A percentile compares a stretch with the other conserved stretches of the same genome.
These are phyloP conservation scores for Didymella keratinophila DNA, from an alignment of 2,329 filamentous ascomycete genomes.

Conservation along the genomic window DNA sequence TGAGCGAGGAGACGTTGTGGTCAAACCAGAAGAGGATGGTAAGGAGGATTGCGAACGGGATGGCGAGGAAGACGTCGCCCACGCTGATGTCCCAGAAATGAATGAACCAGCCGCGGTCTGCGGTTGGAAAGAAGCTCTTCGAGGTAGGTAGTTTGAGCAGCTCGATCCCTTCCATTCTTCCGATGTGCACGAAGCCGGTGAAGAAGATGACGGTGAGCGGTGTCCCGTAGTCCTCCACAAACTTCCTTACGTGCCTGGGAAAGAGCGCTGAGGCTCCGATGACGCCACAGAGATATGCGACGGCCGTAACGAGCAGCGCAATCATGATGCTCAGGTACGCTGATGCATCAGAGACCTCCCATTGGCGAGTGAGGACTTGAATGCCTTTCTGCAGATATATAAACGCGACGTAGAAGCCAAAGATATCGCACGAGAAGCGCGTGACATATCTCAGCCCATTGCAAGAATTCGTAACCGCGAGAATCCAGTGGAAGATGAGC, in stretches of 20 bases:
- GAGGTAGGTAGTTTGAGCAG: slow-evolving; percentile 78
- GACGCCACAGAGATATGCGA: slow-evolving; percentile 76
- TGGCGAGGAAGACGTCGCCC: slow-evolving; percentile 78
- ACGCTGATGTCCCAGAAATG: slow-evolving; percentile 80
- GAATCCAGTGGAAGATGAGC: slow-evolving; percentile 81
- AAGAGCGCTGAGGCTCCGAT: slow-evolving; percentile 77
- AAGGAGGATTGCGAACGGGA: slow-evolving; percentile 85
- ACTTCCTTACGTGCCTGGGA: slow-evolving; percentile 76
- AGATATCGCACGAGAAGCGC: slow-evolving; percentile 90
- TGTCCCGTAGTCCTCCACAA: slow-evolving; percentile 89
- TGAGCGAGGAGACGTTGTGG: slow-evolving; percentile 72
- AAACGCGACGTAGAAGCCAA: slow-evolving; percentile 91
- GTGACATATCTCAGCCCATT: slow-evolving; percentile 90
- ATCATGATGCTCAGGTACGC: slow-evolving; percentile 80
- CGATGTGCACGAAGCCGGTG: slow-evolving; percentile 86
- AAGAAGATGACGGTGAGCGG: slow-evolving; percentile 76
- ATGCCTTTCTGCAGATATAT: slow-evolving; percentile 93
- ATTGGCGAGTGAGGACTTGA: slow-evolving; percentile 81
- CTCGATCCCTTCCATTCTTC: slow-evolving; percentile 76
- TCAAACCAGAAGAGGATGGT: slow-evolving; percentile 91
- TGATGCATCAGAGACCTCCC: slow-evolving; percentile 66
- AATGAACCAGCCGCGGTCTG: slow-evolving; percentile 76
- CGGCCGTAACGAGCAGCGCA: slow-evolving; percentile 77
- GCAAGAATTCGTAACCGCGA: slow-evolving; percentile 85
- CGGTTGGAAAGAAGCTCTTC: slow-evolving; percentile 80